A percentile compares a stretch with the other conserved stretches of the same genome.
Evolutionary conservation across 2,329 filamentous ascomycete genomes (phyloP).

Genomic region (Curvularia eragrostidis): DNA sequence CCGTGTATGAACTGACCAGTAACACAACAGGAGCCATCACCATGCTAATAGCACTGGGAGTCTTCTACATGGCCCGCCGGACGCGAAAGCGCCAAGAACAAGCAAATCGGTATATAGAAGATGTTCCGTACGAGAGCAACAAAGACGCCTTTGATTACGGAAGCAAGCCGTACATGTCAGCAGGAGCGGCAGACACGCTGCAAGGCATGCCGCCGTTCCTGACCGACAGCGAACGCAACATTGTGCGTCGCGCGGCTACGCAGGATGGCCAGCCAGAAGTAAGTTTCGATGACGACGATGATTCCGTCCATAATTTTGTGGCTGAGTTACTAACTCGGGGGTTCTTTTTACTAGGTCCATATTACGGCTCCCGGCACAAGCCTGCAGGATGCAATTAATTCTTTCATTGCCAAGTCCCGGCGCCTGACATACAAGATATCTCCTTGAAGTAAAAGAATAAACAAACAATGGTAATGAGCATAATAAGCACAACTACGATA

Average conservation of each 20-base stretch:
- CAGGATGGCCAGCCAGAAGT: slow-evolving; percentile 16
- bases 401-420: slow-evolving; percentile 19
- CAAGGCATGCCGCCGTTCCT: background rate
- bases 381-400: slow-evolving; percentile 15
- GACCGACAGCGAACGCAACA: slow-evolving; percentile 21
- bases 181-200: background rate
- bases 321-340: background rate
- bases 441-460: slow-evolving; percentile 6
- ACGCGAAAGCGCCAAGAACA: slow-evolving; percentile 8
- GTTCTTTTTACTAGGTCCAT: slow-evolving; percentile 1
- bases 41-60: slow-evolving; percentile 14
- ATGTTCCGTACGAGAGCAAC: background rate
- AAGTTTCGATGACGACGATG: too few relatives aligned
- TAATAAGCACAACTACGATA: background rate
- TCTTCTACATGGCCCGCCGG: slow-evolving; percentile 10
- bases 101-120: background rate
- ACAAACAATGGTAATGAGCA: background rate
- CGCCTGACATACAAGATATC: slow-evolving; percentile 22
- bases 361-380: background rate
- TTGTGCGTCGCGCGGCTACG: slow-evolving; percentile 17
- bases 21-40: slow-evolving; percentile 9
- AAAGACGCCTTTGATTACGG: background rate
- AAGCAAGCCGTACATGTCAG: background rate
- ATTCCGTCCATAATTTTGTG: too few relatives aligned
- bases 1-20: too few relatives aligned